These are phyloP conservation scores for Lonicera japonica DNA, from an alignment of 129 eudicot genomes.

Conservation along the genomic window DNA sequence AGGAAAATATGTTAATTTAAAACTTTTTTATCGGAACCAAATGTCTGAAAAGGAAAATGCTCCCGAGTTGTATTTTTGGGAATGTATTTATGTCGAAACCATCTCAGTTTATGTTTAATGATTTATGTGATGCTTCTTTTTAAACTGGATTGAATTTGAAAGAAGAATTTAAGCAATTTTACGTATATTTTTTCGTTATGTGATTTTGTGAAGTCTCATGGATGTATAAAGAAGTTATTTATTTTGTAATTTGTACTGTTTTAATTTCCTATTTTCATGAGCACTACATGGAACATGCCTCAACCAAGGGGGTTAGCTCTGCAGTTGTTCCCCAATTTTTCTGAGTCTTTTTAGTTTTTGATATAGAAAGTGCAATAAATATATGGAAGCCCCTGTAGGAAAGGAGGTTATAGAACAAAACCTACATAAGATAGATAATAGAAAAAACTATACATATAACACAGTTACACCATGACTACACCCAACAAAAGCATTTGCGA, in stretches of 20 bases:
- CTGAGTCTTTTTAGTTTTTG: not conserved
- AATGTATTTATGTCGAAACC: not conserved
- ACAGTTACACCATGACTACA: too few species aligned
- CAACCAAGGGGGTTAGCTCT: not conserved
- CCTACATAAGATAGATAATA: too few species aligned
- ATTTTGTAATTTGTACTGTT: not conserved
- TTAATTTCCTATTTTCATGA: not conserved
- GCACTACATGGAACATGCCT: not conserved
- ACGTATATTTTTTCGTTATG: not conserved
- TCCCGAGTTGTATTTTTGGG: too few species aligned
- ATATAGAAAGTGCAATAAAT: too few species aligned
- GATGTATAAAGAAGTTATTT: not conserved
- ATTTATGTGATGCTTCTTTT: not conserved
- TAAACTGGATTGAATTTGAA: not conserved
- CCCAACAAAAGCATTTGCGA: too few species aligned
- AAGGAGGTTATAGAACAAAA: too few species aligned
- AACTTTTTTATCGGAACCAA: too few species aligned
- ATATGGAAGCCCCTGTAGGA: too few species aligned
- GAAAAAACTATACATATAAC: too few species aligned
- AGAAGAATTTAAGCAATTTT: not conserved
- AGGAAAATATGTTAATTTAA: too few species aligned
- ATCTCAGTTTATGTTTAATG: not conserved
- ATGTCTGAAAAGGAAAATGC: too few species aligned
- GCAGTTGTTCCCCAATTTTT: not conserved
- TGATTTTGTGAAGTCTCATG: not conserved